phyloP scores from a whole-genome alignment of 2,329 filamentous ascomycete species.

The Alternaria ventricosa region DNA sequence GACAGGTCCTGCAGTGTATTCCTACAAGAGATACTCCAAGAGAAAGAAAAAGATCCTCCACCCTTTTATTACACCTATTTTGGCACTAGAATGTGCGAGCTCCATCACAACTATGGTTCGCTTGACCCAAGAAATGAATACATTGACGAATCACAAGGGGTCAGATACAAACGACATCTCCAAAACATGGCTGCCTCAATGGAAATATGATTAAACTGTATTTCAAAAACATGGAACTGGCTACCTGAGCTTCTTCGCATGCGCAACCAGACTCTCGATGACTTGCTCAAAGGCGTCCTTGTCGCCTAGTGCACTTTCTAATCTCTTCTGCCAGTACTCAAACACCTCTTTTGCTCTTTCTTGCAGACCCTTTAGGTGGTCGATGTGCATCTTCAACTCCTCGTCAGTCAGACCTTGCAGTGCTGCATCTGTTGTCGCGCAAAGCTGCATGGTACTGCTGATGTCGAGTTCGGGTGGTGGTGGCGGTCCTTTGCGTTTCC shows the following conservation, averaged over 20 bases:
- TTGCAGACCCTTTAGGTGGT: conserved; percentile 71
- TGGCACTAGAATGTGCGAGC: background rate
- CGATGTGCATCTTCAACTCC: conserved; percentile 76
- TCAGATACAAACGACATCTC: background rate
- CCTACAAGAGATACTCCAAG: background rate
- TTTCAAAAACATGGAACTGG: background rate
- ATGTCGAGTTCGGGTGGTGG: conserved; percentile 80
- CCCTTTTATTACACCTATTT: background rate
- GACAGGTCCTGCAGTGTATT: background rate
- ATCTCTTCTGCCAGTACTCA: conserved; percentile 85
- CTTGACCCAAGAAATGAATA: background rate
- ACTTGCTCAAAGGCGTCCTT: conserved; percentile 95
- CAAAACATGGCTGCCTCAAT: background rate
- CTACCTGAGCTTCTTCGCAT: conserved; percentile 80
- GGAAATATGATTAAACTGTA: background rate
- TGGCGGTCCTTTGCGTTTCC: conserved; percentile 63
- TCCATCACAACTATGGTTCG: background rate
- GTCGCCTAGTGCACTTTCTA: conserved; percentile 86
- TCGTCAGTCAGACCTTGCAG: conserved; percentile 77
- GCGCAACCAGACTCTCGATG: conserved; percentile 94
- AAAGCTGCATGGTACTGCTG: conserved; percentile 77
- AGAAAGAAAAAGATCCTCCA: background rate
- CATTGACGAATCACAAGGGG: background rate
- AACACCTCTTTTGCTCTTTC: conserved; percentile 76
- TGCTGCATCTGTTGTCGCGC: conserved; percentile 83